Evolutionary conservation across 495 filamentous ascomycete genomes (phyloP).

Genomic region (Penicillium longicatenatum): DNA sequence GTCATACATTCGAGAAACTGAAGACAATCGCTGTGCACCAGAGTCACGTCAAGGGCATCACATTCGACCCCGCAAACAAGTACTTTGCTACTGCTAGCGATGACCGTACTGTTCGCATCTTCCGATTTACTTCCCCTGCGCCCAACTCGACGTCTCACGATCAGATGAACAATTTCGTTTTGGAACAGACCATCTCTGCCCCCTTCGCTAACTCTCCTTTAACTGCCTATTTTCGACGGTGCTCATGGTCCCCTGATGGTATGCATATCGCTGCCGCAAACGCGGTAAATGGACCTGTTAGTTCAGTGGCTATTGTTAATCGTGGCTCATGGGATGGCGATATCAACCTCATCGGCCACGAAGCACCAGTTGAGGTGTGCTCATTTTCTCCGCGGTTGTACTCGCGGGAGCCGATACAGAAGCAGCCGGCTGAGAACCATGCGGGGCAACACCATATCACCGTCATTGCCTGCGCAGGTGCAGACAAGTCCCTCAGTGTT

Average conservation of each 20-base stretch:
- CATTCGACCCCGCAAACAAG: constrained; percentile 98
- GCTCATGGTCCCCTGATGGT: constrained; percentile 96
- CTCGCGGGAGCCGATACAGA: constrained; percentile 62
- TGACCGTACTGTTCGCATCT: constrained; percentile 94
- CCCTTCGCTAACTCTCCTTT: constrained; percentile 89
- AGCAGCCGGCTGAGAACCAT: constrained; percentile 42
- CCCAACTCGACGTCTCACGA: constrained; percentile 94
- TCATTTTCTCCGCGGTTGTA: constrained; percentile 94
- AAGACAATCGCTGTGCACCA: constrained; percentile 89
- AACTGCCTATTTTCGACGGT: constrained; percentile 95
- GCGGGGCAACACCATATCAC: constrained; percentile 64
- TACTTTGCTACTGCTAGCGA: constrained; percentile 98
- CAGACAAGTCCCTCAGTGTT: constrained; percentile 91
- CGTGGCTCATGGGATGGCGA: constrained; percentile 92
- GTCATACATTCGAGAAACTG: constrained; percentile 95
- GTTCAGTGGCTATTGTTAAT: constrained; percentile 94
- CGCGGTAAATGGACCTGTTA: constrained; percentile 94
- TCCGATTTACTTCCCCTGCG: constrained; percentile 85
- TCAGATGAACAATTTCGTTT: constrained; percentile 90
- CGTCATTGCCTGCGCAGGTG: constrained; percentile 93
- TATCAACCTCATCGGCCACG: constrained; percentile 96
- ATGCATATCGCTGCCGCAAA: constrained; percentile 97
- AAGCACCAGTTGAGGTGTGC: constrained; percentile 95
- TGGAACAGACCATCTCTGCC: constrained; percentile 80
- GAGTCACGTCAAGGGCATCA: constrained; percentile 97